Conservation (phyloP, 1,284 basidiomycete species). For the Lentinula novae-zelandiae region DNA sequence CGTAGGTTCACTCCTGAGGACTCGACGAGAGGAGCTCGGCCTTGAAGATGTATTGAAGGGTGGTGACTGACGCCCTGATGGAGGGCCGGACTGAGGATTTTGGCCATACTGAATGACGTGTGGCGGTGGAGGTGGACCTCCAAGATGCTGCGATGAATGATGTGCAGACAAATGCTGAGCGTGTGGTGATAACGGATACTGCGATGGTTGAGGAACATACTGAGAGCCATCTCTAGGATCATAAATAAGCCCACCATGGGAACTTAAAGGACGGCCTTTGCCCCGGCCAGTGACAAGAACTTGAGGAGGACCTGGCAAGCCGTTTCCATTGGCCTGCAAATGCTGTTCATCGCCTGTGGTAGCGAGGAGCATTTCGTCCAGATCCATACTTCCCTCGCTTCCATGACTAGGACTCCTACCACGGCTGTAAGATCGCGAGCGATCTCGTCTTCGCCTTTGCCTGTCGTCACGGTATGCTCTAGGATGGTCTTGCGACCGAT, state of each 20-base stretch:
- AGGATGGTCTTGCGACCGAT: slow-evolving; percentile 2
- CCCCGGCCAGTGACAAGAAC: not conserved
- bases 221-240: slow-evolving; percentile 3
- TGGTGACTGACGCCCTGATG: not conserved
- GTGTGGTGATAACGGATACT: not conserved
- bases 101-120: not conserved
- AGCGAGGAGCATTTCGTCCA: slow-evolving; percentile 7
- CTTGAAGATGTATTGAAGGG: not conserved
- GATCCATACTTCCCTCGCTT: slow-evolving; percentile 8
- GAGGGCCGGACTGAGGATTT: not conserved
- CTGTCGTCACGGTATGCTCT: not conserved
- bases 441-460: not conserved
- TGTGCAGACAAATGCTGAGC: not conserved
- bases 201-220: not conserved
- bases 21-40: slow-evolving; percentile 2
- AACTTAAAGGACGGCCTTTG: not conserved
- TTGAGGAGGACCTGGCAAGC: not conserved
- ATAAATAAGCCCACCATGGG: not conserved
- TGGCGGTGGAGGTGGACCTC: not conserved
- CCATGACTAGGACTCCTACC: slow-evolving; percentile 1
- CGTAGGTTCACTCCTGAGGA: not conserved
- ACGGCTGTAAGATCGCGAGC: slow-evolving; percentile 5
- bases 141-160: slow-evolving; percentile 7
- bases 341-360: slow-evolving; percentile 1
- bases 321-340: not conserved